Conservation (phyloP, 371 early-diverging fungal species). For the Dinochytrium kinnereticum region DNA sequence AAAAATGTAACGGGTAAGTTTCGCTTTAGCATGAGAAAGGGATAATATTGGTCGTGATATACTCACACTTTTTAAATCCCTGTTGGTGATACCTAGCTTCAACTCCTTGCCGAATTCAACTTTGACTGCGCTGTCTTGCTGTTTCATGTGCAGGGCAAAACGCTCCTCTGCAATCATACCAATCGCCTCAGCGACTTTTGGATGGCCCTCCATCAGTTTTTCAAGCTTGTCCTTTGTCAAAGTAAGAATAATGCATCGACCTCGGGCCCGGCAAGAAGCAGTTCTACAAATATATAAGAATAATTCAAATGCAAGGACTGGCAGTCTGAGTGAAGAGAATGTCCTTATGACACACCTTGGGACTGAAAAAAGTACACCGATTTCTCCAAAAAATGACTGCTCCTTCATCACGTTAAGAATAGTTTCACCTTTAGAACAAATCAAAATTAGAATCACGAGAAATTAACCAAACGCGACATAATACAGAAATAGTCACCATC, state of each 20-base stretch:
- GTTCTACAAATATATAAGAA: constrained; percentile 46
- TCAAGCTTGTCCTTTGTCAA: constrained; percentile 53
- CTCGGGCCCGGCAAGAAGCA: constrained; percentile 52
- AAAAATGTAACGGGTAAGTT: no score
- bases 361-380: constrained; percentile 54
- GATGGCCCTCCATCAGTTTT: constrained; percentile 39
- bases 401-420: constrained; percentile 57
- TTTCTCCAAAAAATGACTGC: constrained; percentile 57
- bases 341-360: no score
- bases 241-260: constrained; percentile 49
- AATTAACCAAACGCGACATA: background rate
- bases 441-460: background rate
- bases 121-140: constrained; percentile 41
- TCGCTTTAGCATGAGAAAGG: background rate
- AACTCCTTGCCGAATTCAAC: constrained; percentile 57
- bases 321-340: no score
- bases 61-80: constrained; percentile 50
- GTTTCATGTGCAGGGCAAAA: constrained; percentile 51
- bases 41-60: background rate
- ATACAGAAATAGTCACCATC: no score
- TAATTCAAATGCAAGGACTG: no score
- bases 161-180: constrained; percentile 52
- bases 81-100: constrained; percentile 49
- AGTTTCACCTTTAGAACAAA: constrained; percentile 43
- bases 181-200: constrained; percentile 45